Base-by-base conservation (phyloP, 176 grass and related monocot genomes). In the Ananas comosus region DNA sequence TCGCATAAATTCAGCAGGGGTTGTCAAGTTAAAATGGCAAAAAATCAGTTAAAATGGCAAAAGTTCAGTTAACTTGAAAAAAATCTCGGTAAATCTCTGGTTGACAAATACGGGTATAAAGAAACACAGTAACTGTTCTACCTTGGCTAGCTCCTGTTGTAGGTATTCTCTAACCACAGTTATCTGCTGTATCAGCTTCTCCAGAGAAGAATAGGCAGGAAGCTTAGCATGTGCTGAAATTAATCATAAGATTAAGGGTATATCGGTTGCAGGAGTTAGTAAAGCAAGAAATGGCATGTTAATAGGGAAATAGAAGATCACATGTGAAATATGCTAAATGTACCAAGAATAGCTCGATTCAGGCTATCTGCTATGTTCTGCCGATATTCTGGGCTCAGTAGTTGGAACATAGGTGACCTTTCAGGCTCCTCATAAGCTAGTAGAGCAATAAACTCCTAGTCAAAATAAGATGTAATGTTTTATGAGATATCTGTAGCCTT, bases 371-470 rank as follows among this genome's bases (percentile, higher is more conserved):
- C 87, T 51, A 99, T 78, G 68, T 80, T 85, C 70, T 94, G 87
- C 49, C 95, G 86, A 52, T 94, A 84, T n/a, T 94, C 95, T 67
- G 82, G 83, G 70, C 87, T 91, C 78, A 99, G 76, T 72, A 92
- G 81, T 91, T 91, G 72, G 74, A 99, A 99, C 90, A 99, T 99
- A 19, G 95, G 95, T 78, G 90, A 93, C 75, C 87, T 99, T 79
- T 99, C 90, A 56, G 95, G 95, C 33, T 94, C 95, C 59, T 86
- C 80, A 69, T 99, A 99, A 68, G 95, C 90, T 74, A 99, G 74
- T 23, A 99, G 83, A 24, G 90, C 87, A 77, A 93, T 83, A 66
- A 99, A 85, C 71, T 94, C 95, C 95, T 99, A 51, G 64, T 64
- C 1, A 82, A 68, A 64, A 65, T 19, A 61, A 22, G 56, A 6